These are phyloP conservation scores for Solanum neorickii DNA, from an alignment of 257 asterid genomes.

Conservation along the genomic window DNA sequence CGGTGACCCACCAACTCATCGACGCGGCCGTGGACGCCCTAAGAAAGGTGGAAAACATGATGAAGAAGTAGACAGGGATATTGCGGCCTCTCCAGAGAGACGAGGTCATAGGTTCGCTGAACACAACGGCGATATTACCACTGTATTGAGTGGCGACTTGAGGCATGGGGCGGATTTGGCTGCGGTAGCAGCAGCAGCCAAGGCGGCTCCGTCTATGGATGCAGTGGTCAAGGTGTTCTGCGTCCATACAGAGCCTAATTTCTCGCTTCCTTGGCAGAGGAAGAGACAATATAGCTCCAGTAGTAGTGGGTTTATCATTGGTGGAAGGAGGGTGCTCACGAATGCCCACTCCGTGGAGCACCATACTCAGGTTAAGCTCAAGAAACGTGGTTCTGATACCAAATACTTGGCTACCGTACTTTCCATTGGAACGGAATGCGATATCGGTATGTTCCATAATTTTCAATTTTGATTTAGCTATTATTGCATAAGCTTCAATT, in stretches of 20 bases:
- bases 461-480: neutral
- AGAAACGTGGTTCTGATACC: slow-evolving; percentile 20
- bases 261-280: slow-evolving; percentile 16
- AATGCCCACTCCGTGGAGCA: slow-evolving; percentile 20
- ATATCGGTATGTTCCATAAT: neutral
- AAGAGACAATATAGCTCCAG: slow-evolving; percentile 15
- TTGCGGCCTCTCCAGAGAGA: slow-evolving; percentile 2
- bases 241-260: slow-evolving; percentile 12
- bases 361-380: slow-evolving; percentile 16
- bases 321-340: slow-evolving; percentile 11
- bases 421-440: slow-evolving; percentile 15
- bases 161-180: neutral
- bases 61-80: neutral
- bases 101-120: neutral
- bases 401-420: slow-evolving; percentile 16
- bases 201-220: slow-evolving; percentile 7
- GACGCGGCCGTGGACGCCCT: slow-evolving; percentile 4
- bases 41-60: neutral
- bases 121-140: neutral
- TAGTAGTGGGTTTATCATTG: slow-evolving; percentile 14
- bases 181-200: neutral
- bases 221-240: slow-evolving; percentile 22
- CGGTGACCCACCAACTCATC: neutral
- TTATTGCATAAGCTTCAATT: neutral
- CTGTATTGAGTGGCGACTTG: neutral